These are phyloP conservation scores for Blastocystis sp. DNA, from an alignment of 352 stramenopile genomes.

Conservation along the genomic window DNA sequence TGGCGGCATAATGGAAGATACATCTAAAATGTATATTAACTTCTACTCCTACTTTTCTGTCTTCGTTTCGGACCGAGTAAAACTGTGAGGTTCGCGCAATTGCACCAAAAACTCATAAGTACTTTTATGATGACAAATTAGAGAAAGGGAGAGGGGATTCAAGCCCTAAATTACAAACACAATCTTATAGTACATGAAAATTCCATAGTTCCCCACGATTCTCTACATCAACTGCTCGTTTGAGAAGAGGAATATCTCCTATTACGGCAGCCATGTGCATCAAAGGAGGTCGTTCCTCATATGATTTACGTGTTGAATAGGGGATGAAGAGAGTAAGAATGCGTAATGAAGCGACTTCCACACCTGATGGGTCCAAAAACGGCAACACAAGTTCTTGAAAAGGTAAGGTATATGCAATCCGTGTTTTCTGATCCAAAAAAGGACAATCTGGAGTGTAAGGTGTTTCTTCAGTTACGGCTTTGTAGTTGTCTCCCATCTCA, in stretches of 20 bases:
- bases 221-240: conserved; percentile 23
- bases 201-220: conserved; percentile 41
- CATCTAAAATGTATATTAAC: neutral
- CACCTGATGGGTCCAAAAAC: neutral
- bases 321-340: conserved; percentile 28
- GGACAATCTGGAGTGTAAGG: neutral
- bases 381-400: conserved; percentile 28
- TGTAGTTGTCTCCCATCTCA: neutral
- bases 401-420: conserved; percentile 37
- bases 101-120: conserved; percentile 45
- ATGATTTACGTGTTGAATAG: conserved; percentile 14
- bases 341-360: neutral
- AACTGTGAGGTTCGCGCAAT: neutral
- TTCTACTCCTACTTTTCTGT: neutral
- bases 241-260: neutral
- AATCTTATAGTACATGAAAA: neutral
- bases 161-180: neutral
- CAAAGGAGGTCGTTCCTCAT: neutral
- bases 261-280: conserved; percentile 55
- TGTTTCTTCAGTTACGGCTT: neutral
- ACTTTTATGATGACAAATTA: neutral
- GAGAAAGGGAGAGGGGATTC: conserved; percentile 14
- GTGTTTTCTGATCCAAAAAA: neutral
- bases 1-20: conserved; percentile 33
- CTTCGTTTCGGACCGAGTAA: neutral